phyloP scores from a whole-genome alignment of 257 asterid genomes.

The Voacanga thouarsii region DNA sequence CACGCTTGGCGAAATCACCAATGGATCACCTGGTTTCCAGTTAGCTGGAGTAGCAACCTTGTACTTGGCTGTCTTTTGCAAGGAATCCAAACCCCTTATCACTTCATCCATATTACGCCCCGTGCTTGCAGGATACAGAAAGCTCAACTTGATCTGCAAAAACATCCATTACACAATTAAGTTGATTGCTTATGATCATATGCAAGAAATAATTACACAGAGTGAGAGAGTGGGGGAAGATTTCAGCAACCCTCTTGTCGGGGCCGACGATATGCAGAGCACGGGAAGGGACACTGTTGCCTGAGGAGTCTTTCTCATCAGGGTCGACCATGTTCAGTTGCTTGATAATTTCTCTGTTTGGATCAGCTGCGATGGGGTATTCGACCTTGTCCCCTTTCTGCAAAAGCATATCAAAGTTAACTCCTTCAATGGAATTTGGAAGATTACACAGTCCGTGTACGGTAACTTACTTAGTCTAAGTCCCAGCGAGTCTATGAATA shows the following conservation, averaged over 20 bases:
- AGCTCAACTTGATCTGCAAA: conserved; percentile 65
- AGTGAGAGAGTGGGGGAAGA: too few species aligned
- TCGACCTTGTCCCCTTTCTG: conserved; percentile 53
- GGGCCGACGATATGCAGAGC: conserved; percentile 84
- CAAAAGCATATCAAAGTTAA: background rate
- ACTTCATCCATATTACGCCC: conserved; percentile 94
- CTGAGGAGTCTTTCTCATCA: conserved; percentile 52
- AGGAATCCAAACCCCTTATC: conserved; percentile 64
- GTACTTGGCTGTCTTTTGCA: conserved; percentile 51
- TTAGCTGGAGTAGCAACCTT: conserved; percentile 78
- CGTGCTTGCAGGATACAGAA: conserved; percentile 74
- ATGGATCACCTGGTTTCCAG: conserved; percentile 72
- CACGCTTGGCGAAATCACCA: conserved; percentile 55
- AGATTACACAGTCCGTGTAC: too few species aligned
- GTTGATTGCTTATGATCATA: background rate
- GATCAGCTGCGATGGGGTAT: conserved; percentile 77
- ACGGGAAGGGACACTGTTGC: conserved; percentile 52
- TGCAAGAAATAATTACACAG: background rate
- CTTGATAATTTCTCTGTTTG: conserved; percentile 46
- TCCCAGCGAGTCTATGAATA: too few species aligned
- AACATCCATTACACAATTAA: background rate
- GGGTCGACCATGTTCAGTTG: conserved; percentile 95
- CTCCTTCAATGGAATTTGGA: too few species aligned
- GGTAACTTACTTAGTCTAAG: too few species aligned
- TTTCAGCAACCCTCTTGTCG: conserved; percentile 49